Evolutionary conservation across 495 filamentous ascomycete species (phyloP).

Genomic region (Arthonia radiata): DNA sequence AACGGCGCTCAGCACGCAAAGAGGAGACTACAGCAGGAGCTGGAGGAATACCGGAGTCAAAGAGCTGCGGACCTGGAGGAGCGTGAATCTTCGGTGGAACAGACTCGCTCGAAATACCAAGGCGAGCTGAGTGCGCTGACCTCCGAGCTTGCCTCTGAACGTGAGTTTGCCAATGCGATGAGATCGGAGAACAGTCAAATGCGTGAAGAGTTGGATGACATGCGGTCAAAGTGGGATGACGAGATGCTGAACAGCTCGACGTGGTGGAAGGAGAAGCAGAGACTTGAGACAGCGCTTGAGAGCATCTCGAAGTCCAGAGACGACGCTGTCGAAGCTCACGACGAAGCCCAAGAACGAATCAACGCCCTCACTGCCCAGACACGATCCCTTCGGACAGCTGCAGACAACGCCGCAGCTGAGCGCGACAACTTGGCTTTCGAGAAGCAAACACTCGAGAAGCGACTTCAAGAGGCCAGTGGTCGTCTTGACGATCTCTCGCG

Average conservation of each 20-base stretch:
- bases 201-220: conserved; percentile 81
- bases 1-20: conserved; percentile 70
- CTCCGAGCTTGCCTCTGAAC: conserved; percentile 76
- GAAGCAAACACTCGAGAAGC: conserved; percentile 68
- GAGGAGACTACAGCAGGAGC: conserved; percentile 87
- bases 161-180: conserved; percentile 53
- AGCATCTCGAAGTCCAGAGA: conserved; percentile 76
- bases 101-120: conserved; percentile 94
- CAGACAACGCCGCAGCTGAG: conserved; percentile 71
- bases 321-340: conserved; percentile 78
- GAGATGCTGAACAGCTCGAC: conserved; percentile 94
- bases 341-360: conserved; percentile 80
- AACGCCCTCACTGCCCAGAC: conserved; percentile 83
- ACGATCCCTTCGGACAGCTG: conserved; percentile 50
- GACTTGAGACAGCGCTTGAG: conserved; percentile 72
- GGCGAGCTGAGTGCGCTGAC: conserved; percentile 70
- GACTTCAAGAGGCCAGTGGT: conserved; percentile 69
- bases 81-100: conserved; percentile 87
- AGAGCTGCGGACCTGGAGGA: conserved; percentile 92
- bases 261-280: conserved; percentile 93
- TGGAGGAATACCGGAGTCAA: conserved; percentile 90
- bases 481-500: conserved; percentile 77
- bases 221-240: conserved; percentile 93
- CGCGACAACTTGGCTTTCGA: conserved; percentile 67
- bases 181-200: conserved; percentile 44